A percentile compares a stretch with the other conserved stretches of the same genome.
phyloP scores from a whole-genome alignment of 257 asterid species.

The Lycium ferocissimum region DNA sequence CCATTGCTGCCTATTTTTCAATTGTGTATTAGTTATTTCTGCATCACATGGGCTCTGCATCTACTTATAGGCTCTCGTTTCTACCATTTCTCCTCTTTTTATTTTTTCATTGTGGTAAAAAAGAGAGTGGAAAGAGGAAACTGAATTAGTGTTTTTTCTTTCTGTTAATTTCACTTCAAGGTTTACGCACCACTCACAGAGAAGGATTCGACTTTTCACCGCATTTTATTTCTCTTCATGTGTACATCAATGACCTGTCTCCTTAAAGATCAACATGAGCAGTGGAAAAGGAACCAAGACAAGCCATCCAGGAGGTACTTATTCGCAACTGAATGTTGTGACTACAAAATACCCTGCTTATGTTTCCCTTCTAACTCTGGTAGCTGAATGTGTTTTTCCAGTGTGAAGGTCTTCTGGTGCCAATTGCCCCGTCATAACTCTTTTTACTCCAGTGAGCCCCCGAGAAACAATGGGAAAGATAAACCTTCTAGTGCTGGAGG shows the following conservation, averaged over 20 bases:
- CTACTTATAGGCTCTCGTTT: conserved; percentile 1
- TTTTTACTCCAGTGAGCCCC: conserved; percentile 79
- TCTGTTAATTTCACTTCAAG: conserved; percentile 44
- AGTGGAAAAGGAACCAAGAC: conserved; percentile 75
- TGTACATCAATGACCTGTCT: conserved; percentile 88
- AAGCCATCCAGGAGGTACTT: conserved; percentile 66
- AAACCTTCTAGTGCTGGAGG: conserved; percentile 73
- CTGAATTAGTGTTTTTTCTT: neutral
- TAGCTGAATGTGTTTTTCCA: conserved; percentile 35
- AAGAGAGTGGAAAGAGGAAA: neutral
- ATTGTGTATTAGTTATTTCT: neutral
- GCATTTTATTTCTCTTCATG: conserved; percentile 75
- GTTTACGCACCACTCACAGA: conserved; percentile 85
- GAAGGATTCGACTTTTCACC: conserved; percentile 79
- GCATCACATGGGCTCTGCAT: conserved; percentile 16
- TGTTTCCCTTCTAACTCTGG: conserved; percentile 34
- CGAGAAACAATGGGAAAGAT: conserved; percentile 66
- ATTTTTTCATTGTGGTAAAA: neutral
- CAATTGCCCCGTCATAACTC: conserved; percentile 76
- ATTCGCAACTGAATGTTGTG: conserved; percentile 4
- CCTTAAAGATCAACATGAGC: conserved; percentile 87
- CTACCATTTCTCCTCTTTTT: neutral
- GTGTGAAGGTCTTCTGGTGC: conserved; percentile 86
- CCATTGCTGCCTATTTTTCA: neutral
- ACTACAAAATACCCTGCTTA: neutral